Conservation (phyloP, 1,284 basidiomycete genomes). For the Irpex lacteus region DNA sequence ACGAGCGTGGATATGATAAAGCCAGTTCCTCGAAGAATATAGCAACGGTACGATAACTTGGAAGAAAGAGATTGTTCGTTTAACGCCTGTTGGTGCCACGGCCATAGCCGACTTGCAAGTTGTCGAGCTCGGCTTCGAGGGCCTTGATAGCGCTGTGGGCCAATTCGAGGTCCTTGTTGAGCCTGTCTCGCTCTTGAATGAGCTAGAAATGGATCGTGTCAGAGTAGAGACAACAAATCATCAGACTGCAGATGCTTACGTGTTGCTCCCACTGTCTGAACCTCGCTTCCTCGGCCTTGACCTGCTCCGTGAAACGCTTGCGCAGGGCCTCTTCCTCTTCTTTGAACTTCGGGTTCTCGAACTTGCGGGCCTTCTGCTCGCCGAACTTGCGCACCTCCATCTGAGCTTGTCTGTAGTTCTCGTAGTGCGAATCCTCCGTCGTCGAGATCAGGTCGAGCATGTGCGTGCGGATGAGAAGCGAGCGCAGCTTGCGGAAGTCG, state of each 20-base stretch:
- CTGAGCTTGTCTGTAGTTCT: slow-evolving; percentile 96
- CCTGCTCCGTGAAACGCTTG: slow-evolving; percentile 99
- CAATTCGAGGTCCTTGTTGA: slow-evolving; percentile 95
- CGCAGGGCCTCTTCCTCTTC: slow-evolving; percentile 97
- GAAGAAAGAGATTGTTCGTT: slow-evolving; percentile 19
- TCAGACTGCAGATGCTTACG: slow-evolving; percentile 46
- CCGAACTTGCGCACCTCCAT: slow-evolving; percentile 99
- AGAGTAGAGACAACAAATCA: background rate
- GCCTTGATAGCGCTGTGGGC: slow-evolving; percentile 92
- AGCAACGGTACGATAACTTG: background rate
- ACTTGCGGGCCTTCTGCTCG: slow-evolving; percentile 97
- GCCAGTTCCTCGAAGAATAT: background rate
- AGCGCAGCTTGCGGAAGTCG: slow-evolving; percentile 98
- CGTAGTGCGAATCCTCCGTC: slow-evolving; percentile 96
- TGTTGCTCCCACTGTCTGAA: slow-evolving; percentile 99
- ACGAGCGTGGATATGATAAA: background rate
- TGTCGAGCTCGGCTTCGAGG: slow-evolving; percentile 87
- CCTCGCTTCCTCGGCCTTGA: slow-evolving; percentile 96
- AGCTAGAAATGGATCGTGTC: slow-evolving; percentile 48
- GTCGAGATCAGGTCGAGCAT: slow-evolving; percentile 98
- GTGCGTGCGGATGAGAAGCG: slow-evolving; percentile 94
- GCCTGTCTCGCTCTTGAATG: slow-evolving; percentile 92
- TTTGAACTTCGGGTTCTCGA: slow-evolving; percentile 99
- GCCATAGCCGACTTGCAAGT: slow-evolving; percentile 83
- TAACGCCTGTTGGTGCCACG: slow-evolving; percentile 71